Evolutionary conservation across 495 filamentous ascomycete species (phyloP).

Genomic region (Platismatia glauca): DNA sequence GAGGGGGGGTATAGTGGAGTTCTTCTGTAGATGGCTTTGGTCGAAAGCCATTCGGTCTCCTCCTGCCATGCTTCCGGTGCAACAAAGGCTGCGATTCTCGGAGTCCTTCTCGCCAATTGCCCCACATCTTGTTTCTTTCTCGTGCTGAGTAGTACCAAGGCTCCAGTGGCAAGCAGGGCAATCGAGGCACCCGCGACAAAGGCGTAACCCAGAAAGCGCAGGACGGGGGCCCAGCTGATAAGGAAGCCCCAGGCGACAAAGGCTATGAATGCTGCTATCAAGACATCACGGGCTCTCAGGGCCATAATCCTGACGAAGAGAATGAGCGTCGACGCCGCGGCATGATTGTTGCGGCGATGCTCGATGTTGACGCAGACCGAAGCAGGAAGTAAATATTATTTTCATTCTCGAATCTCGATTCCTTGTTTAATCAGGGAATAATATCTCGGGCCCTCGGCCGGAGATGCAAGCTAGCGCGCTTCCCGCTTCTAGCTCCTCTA

Average conservation of each 20-base stretch:
- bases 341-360: constrained; percentile 15
- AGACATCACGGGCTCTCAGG: constrained; percentile 67
- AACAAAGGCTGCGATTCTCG: constrained; percentile 51
- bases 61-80: constrained; percentile 54
- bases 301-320: constrained; percentile 50
- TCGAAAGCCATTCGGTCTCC: constrained; percentile 54
- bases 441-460: too few species aligned
- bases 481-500: background rate
- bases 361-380: background rate
- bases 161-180: constrained; percentile 42
- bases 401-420: too few species aligned
- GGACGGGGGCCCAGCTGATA: constrained; percentile 65
- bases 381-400: too few species aligned
- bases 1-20: constrained; percentile 67
- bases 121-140: constrained; percentile 39
- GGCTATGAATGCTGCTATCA: constrained; percentile 55
- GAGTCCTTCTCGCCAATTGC: constrained; percentile 33
- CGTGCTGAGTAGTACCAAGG: constrained; percentile 53
- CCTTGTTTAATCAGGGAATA: too few species aligned
- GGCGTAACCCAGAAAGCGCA: constrained; percentile 74
- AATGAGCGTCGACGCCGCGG: constrained; percentile 17
- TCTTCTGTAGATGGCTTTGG: constrained; percentile 40
- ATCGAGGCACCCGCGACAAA: constrained; percentile 60
- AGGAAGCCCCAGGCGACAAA: constrained; percentile 83
- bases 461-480: constrained; percentile 2